Evolutionary conservation across 345 rosid genomes (phyloP).

Genomic region (Erucastrum elatum): DNA sequence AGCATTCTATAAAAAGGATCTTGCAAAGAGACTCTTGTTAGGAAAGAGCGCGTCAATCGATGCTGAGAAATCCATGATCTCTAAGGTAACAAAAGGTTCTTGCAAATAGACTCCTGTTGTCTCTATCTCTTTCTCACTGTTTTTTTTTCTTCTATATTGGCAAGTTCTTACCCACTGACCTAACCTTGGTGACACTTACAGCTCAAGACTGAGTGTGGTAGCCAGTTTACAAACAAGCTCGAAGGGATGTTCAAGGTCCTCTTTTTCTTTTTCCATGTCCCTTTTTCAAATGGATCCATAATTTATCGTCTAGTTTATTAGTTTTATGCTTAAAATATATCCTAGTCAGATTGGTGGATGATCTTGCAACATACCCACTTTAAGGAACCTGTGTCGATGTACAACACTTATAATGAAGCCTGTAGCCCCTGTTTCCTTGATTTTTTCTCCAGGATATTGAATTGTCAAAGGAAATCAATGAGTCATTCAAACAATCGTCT

Average conservation of each 20-base stretch:
- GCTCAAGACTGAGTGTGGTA: slow-evolving; percentile 98
- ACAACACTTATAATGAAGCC: background rate
- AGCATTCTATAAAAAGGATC: slow-evolving; percentile 98
- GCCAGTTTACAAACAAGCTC: slow-evolving; percentile 97
- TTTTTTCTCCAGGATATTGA: slow-evolving; percentile 77
- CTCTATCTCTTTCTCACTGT: background rate
- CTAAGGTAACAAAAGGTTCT: slow-evolving; percentile 57
- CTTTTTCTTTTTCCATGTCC: slow-evolving; percentile 17
- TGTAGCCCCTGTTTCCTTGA: slow-evolving; percentile 15
- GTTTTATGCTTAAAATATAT: background rate
- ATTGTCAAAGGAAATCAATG: slow-evolving; percentile 93
- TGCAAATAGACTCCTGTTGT: background rate
- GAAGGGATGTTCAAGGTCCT: slow-evolving; percentile 99
- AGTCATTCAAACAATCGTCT: slow-evolving; percentile 93
- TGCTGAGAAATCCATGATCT: slow-evolving; percentile 98
- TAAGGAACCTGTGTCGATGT: slow-evolving; percentile 7
- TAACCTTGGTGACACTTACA: slow-evolving; percentile 44
- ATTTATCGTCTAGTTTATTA: background rate
- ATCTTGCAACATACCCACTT: background rate
- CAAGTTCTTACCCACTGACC: slow-evolving; percentile 33
- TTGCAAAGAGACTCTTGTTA: slow-evolving; percentile 88
- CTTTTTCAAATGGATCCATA: background rate
- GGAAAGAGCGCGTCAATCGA: slow-evolving; percentile 99
- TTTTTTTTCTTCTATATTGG: background rate
- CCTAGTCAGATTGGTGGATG: slow-evolving; percentile 8